Evolutionary conservation across 2,329 filamentous ascomycete genomes (phyloP).

Genomic region (Neoascochyta sp.): DNA sequence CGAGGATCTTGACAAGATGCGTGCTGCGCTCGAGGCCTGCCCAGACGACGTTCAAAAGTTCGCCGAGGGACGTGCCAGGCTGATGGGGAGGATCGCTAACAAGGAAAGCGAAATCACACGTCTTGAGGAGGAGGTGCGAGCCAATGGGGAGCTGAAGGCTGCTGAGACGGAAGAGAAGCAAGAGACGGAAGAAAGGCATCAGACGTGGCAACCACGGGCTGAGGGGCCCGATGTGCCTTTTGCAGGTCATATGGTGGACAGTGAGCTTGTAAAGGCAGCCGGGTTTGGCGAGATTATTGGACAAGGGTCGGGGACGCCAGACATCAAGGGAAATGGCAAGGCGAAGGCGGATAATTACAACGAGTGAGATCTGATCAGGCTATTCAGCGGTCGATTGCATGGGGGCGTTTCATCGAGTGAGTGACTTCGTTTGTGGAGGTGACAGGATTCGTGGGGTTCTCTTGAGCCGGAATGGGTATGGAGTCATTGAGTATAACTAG

Average conservation of each 20-base stretch:
- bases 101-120: constrained; percentile 14
- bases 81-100: constrained; percentile 18
- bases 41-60: constrained; percentile 14
- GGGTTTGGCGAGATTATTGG: constrained; percentile 25
- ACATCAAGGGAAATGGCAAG: no score
- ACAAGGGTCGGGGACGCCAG: no score
- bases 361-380: no score
- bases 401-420: no score
- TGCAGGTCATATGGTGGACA: constrained; percentile 31
- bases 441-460: no score
- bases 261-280: constrained; percentile 26
- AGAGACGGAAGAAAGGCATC: constrained; percentile 12
- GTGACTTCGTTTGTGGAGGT: no score
- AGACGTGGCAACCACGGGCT: constrained; percentile 16
- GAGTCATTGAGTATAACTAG: no score
- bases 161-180: constrained; percentile 15
- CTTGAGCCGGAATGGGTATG: no score
- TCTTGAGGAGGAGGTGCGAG: constrained; percentile 14
- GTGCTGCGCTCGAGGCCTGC: constrained; percentile 15
- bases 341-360: no score
- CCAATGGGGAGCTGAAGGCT: constrained; percentile 11
- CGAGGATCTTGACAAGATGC: constrained; percentile 13
- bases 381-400: no score
- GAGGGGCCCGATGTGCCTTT: constrained; percentile 23
- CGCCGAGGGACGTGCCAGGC: constrained; percentile 11